A percentile compares a stretch with the other conserved stretches of the same genome.
These are phyloP conservation scores for Orbilia brochopaga DNA, from an alignment of 2,329 filamentous ascomycete species.

Conservation along the genomic window DNA sequence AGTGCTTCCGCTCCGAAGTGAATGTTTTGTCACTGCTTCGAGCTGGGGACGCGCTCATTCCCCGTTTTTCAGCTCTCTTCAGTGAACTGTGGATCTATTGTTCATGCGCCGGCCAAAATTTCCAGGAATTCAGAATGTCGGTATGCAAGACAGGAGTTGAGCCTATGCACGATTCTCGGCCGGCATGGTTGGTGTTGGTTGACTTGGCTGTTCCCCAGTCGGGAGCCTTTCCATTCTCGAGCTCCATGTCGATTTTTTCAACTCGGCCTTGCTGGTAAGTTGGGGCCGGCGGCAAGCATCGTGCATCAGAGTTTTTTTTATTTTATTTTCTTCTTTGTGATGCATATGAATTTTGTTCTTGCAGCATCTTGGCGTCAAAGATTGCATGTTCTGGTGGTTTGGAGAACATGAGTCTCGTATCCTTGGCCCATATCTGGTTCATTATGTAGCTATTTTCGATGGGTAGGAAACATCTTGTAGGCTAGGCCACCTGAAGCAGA, in stretches of 20 bases:
- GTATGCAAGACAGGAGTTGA: conserved; percentile 11
- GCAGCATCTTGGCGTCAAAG: too few relatives aligned
- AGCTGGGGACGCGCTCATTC: neutral
- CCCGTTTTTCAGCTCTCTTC: neutral
- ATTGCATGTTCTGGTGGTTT: too few relatives aligned
- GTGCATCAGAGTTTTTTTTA: too few relatives aligned
- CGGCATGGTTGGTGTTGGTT: neutral
- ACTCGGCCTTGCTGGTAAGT: neutral
- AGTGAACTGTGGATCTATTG: neutral
- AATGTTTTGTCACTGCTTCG: neutral
- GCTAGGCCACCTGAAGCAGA: too few relatives aligned
- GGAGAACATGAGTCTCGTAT: too few relatives aligned
- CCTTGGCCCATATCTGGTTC: too few relatives aligned
- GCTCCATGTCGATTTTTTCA: neutral
- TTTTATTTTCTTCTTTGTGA: too few relatives aligned
- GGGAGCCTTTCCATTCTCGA: too few relatives aligned
- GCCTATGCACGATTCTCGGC: conserved; percentile 17
- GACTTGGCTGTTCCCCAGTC: neutral
- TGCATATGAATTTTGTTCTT: too few relatives aligned
- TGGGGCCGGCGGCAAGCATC: neutral
- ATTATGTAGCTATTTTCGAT: too few relatives aligned
- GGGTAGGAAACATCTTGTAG: too few relatives aligned
- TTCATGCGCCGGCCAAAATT: conserved; percentile 4
- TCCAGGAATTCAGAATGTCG: conserved; percentile 4
- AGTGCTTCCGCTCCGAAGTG: neutral